Conservation (phyloP, 768 basidiomycete species). For the Phylloporus sp. region DNA sequence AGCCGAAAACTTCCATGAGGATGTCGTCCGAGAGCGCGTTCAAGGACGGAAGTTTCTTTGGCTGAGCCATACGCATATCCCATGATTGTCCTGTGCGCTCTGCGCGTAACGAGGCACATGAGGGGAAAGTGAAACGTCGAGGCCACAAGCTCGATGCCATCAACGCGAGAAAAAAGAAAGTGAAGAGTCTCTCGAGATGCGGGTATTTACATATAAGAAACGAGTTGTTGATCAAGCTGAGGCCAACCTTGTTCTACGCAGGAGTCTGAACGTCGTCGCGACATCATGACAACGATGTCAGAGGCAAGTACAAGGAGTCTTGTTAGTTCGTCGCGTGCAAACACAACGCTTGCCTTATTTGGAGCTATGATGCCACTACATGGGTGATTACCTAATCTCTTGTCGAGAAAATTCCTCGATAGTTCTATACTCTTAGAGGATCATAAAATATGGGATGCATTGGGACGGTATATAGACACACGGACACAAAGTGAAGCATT, state of each 20-base stretch:
- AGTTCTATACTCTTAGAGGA: no score
- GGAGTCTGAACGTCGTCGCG: slow-evolving; percentile 10
- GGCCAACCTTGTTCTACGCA: slow-evolving; percentile 22
- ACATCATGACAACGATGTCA: slow-evolving; percentile 21
- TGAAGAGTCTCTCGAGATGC: not conserved
- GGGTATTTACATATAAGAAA: slow-evolving; percentile 19
- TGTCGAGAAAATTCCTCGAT: no score
- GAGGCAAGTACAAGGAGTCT: slow-evolving; percentile 19
- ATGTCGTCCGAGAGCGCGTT: slow-evolving; percentile 36
- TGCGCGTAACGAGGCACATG: slow-evolving; percentile 14
- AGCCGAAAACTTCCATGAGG: slow-evolving; percentile 35
- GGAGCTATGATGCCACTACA: no score
- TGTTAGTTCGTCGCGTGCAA: slow-evolving; percentile 12
- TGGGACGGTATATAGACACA: no score
- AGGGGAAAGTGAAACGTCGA: slow-evolving; percentile 16
- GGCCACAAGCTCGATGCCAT: slow-evolving; percentile 27
- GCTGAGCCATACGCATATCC: slow-evolving; percentile 22
- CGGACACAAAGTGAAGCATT: no score
- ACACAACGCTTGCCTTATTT: slow-evolving; percentile 24
- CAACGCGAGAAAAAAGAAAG: slow-evolving; percentile 4
- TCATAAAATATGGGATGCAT: no score
- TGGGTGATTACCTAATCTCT: no score
- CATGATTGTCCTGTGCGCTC: slow-evolving; percentile 19
- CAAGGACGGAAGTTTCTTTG: slow-evolving; percentile 25
- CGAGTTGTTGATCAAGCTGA: slow-evolving; percentile 9